A percentile compares a stretch with the other conserved stretches of the same genome.
phyloP scores from a whole-genome alignment of 2,329 filamentous ascomycete genomes.

The Neocatenulostroma microsporum region DNA sequence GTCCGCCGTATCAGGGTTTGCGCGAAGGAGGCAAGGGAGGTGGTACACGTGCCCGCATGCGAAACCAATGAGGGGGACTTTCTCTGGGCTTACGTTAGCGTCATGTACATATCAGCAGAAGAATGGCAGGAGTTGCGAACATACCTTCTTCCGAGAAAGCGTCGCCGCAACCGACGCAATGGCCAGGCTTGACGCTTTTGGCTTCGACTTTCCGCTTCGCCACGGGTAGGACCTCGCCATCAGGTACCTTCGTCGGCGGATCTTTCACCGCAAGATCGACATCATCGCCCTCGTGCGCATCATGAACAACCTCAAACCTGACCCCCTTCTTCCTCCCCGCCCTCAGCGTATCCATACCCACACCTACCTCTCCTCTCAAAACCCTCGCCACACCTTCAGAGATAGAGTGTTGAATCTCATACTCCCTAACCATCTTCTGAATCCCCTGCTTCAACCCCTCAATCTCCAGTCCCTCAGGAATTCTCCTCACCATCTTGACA shows the following conservation, averaged over 20 bases:
- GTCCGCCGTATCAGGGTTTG: conserved; percentile 33
- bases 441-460: conserved; percentile 82
- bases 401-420: conserved; percentile 91
- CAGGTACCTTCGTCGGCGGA: conserved; percentile 20
- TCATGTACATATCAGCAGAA: neutral
- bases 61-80: conserved; percentile 69
- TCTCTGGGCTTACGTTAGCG: conserved; percentile 37
- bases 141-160: conserved; percentile 32
- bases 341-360: conserved; percentile 72
- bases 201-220: conserved; percentile 19
- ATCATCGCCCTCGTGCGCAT: conserved; percentile 16
- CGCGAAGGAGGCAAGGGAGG: conserved; percentile 58
- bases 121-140: conserved; percentile 9
- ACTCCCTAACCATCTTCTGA: conserved; percentile 85
- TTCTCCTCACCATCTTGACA: conserved; percentile 78
- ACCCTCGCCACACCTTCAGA: conserved; percentile 83
- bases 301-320: conserved; percentile 67
- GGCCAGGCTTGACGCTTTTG: conserved; percentile 25
- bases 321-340: conserved; percentile 75
- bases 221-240: conserved; percentile 17
- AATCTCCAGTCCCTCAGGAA: conserved; percentile 88
- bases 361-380: conserved; percentile 75
- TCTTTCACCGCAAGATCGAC: conserved; percentile 28
- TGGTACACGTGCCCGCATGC: conserved; percentile 79
- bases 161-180: conserved; percentile 34